Evolutionary conservation across 2,329 filamentous ascomycete genomes (phyloP).

Genomic region (Thelonectria olida): DNA sequence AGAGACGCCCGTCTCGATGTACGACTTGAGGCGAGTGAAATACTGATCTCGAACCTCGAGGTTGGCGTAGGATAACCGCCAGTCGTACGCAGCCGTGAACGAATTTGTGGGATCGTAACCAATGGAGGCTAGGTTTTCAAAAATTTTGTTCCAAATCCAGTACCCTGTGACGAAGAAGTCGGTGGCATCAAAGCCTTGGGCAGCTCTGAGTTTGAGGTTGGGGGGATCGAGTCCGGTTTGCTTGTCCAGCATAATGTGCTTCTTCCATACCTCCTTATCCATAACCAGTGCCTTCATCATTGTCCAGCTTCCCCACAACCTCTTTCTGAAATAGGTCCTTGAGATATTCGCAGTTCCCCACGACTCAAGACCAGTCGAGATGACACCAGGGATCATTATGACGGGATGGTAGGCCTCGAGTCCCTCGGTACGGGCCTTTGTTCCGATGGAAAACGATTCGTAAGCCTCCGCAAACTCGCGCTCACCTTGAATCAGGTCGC

Average conservation of each 20-base stretch:
- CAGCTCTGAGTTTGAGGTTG: slow-evolving; percentile 87
- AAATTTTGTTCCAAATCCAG: slow-evolving; percentile 99
- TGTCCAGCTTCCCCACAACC: slow-evolving; percentile 97
- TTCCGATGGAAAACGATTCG: slow-evolving; percentile 91
- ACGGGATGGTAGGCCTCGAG: slow-evolving; percentile 85
- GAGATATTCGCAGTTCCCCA: slow-evolving; percentile 92
- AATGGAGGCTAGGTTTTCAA: slow-evolving; percentile 95
- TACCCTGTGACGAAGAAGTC: slow-evolving; percentile 94
- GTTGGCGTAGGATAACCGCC: slow-evolving; percentile 90
- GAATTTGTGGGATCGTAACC: slow-evolving; percentile 90
- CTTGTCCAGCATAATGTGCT: slow-evolving; percentile 96
- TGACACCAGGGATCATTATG: slow-evolving; percentile 97
- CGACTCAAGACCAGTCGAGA: slow-evolving; percentile 94
- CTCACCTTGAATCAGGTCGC: slow-evolving; percentile 86
- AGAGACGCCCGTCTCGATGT: slow-evolving; percentile 86
- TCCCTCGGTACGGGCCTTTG: slow-evolving; percentile 84
- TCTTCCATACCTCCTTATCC: slow-evolving; percentile 95
- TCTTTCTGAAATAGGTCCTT: slow-evolving; percentile 90
- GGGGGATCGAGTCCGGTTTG: slow-evolving; percentile 90
- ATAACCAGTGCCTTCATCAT: slow-evolving; percentile 97
- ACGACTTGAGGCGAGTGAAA: slow-evolving; percentile 87
- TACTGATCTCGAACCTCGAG: slow-evolving; percentile 92
- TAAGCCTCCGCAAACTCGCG: slow-evolving; percentile 85
- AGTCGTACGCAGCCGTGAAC: slow-evolving; percentile 82
- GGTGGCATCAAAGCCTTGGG: slow-evolving; percentile 96